Base-by-base conservation (phyloP, 192 early-diverging fungal genomes). In the Linnemannia schmuckeri region DNA sequence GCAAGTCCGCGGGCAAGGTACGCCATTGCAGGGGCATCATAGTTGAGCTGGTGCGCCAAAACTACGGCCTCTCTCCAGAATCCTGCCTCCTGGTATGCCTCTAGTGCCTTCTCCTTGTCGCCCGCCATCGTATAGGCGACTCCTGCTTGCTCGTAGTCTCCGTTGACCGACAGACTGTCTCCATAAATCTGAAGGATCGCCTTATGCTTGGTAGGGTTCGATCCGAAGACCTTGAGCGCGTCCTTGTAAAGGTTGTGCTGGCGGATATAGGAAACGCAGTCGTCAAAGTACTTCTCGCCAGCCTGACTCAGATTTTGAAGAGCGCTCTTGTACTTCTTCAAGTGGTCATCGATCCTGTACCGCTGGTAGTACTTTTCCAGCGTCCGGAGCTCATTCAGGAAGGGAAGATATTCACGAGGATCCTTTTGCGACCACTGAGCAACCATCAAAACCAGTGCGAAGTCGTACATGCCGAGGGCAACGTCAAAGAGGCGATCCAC, bases 381-480 rank as follows among this genome's bases (percentile, higher is more conserved):
- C 27, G 91, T 91, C 37, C 96, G 93, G 44, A 99, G 93, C 70
- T 94, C 94, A 44, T 94, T 90, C 66, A 99, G 89, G 83, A 97
- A 97, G 0, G 97, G 94, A 44, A 99, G 88, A 77, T 98, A 99
- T 89, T 99, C 98, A 40, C 96, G 91, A 30, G 98, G 98, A 92
- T 99, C 98, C 89, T 96, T 98, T 77, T 99, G 97, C 35, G 96
- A 96, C 88, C 96, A 95, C 84, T 99, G 97, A n/a, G 97, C 98
- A 46, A 99, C 97, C 94, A 98, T 95, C 41, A 99, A 85, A 2
- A 97, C 97, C 41, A 99, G 89, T 20, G 93, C 89, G 83, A 99
- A 96, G 78, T 99, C 96, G 82, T 99, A 99, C 92, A 97, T 94
- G 12, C 97, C 97, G 77, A 99, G 85, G 1, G 97, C 97, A 3